Conservation (phyloP, 257 asterid genomes). For the Solanum appendiculatum region DNA sequence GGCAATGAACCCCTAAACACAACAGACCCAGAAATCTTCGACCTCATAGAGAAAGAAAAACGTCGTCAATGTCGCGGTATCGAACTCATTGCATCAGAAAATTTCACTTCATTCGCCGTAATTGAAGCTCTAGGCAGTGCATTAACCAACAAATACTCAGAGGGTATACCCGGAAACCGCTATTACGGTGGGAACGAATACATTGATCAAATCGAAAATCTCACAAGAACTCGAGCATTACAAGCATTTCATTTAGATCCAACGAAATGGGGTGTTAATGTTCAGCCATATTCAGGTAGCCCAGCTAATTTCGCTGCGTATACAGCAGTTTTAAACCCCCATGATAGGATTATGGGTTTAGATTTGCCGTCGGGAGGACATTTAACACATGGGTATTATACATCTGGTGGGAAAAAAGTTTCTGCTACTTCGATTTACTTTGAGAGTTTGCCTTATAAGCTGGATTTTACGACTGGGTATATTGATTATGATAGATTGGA, state of each 20-base stretch:
- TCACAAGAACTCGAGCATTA: conserved; percentile 26
- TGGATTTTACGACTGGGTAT: conserved; percentile 17
- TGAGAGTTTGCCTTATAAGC: conserved; percentile 80
- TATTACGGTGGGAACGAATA: conserved; percentile 39
- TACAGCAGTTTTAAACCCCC: conserved; percentile 61
- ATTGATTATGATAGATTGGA: conserved; percentile 35
- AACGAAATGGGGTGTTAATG: conserved; percentile 43
- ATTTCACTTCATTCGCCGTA: conserved; percentile 81
- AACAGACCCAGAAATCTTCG: conserved; percentile 36
- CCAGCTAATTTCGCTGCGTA: conserved; percentile 81
- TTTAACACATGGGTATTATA: conserved; percentile 71
- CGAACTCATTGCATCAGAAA: conserved; percentile 65
- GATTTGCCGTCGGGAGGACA: conserved; percentile 43
- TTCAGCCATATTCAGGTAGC: conserved; percentile 31
- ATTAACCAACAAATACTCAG: conserved; percentile 94
- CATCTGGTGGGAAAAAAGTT: conserved; percentile 77
- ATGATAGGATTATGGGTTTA: conserved; percentile 38
- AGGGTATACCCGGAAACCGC: conserved; percentile 73
- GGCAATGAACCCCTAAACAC: conserved; percentile 26
- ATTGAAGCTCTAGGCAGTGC: conserved; percentile 96
- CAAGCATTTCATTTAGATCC: conserved; percentile 36
- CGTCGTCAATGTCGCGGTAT: conserved; percentile 40
- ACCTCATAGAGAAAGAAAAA: conserved; percentile 35
- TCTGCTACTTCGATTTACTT: conserved; percentile 85
- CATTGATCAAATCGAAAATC: conserved; percentile 35